Evolutionary conservation across 73 alveolate genomes (phyloP).

Genomic region (Durusdinium trenchii): DNA sequence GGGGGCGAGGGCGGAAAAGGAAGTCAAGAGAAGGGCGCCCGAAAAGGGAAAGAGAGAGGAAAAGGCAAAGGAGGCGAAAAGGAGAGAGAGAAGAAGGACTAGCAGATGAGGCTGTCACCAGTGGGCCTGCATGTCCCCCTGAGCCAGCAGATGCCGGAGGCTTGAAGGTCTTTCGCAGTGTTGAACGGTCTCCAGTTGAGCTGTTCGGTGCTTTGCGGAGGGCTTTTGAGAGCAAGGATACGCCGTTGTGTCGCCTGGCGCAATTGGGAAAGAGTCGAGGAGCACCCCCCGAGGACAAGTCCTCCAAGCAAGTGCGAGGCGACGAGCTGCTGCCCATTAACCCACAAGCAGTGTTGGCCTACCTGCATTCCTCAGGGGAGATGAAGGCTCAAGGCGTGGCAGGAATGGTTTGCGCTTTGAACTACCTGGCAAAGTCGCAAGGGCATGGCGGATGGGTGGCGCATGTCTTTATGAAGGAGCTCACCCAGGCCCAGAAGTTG

Average conservation of each 20-base stretch:
- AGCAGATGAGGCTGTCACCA: neutral
- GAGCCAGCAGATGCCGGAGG: neutral
- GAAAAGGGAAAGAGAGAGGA: neutral
- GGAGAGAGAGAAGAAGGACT: neutral
- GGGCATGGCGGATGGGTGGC: no score
- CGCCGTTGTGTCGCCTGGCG: neutral
- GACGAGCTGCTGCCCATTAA: neutral
- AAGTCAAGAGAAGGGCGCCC: neutral
- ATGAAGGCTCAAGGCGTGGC: neutral
- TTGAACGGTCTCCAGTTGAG: neutral
- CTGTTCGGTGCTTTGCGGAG: neutral
- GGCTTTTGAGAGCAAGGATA: neutral
- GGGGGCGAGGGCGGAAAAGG: no score
- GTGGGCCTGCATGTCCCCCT: neutral
- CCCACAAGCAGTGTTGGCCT: neutral
- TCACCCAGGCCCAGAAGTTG: no score
- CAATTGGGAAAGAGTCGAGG: neutral
- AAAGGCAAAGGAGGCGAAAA: neutral
- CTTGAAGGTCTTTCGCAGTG: neutral
- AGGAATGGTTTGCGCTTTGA: neutral
- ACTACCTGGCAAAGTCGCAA: neutral
- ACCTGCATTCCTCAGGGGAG: neutral
- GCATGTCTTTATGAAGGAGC: no score
- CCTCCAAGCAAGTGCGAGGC: neutral
- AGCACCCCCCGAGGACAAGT: neutral